A percentile compares a stretch with the other conserved stretches of the same genome.
These are phyloP conservation scores for Flaveria sonorensis DNA, from an alignment of 129 eudicot genomes.

Conservation along the genomic window DNA sequence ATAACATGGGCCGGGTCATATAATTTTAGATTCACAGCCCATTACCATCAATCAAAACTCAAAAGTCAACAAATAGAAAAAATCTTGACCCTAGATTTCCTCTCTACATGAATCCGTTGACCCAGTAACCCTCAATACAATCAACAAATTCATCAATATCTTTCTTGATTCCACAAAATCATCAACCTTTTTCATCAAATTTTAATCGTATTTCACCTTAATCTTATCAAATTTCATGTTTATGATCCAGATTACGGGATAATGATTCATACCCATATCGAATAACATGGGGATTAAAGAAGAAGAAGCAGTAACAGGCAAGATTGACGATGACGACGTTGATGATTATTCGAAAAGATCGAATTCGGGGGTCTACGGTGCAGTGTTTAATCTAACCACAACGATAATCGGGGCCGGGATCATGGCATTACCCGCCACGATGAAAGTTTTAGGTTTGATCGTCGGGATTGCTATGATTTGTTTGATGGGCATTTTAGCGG, in stretches of 20 bases:
- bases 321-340: not conserved
- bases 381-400: constrained; percentile 83
- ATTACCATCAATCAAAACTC: not conserved
- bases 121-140: not conserved
- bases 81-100: not conserved
- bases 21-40: not conserved
- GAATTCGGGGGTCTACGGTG: constrained; percentile 66
- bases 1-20: constrained; percentile 1
- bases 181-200: not conserved
- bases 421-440: constrained; percentile 95
- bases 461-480: constrained; percentile 59
- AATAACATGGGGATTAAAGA: constrained; percentile 15
- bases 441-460: constrained; percentile 78
- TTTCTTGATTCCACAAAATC: constrained; percentile 17
- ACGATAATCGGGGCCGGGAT: constrained; percentile 89
- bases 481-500: constrained; percentile 74
- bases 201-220: not conserved
- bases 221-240: not conserved
- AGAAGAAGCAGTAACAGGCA: not conserved
- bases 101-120: not conserved
- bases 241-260: not conserved
- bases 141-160: not conserved
- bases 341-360: constrained; percentile 1
- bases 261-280: not conserved
- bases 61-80: not conserved